phyloP scores from a whole-genome alignment of 768 basidiomycete genomes.

The Amanita pseudoporphyria region DNA sequence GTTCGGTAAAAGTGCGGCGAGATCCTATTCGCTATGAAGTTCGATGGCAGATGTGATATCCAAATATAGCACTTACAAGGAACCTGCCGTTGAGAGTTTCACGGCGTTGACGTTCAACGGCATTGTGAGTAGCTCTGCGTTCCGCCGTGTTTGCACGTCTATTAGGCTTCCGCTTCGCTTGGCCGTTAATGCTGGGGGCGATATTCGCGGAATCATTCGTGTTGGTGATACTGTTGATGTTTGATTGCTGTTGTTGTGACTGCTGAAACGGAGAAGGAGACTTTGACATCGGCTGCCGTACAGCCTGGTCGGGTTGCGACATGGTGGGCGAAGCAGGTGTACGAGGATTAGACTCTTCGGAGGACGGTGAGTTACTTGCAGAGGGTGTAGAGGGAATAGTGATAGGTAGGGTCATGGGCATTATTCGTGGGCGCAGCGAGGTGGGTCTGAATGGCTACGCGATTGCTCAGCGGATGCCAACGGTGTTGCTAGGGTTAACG shows the following conservation, averaged over 20 bases:
- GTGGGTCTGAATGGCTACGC: constrained; percentile 28
- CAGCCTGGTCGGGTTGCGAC: constrained; percentile 11
- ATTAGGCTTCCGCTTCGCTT: constrained; percentile 70
- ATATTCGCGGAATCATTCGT: constrained; percentile 9
- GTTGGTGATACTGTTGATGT: constrained; percentile 10
- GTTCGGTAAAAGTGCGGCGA: constrained; percentile 86
- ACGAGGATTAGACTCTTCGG: constrained; percentile 23
- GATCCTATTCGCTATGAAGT: constrained; percentile 46
- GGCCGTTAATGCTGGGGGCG: constrained; percentile 23
- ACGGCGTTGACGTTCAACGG: constrained; percentile 87
- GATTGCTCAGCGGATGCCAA: constrained; percentile 36
- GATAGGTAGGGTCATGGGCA: constrained; percentile 29
- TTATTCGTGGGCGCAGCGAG: constrained; percentile 14
- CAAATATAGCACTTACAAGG: constrained; percentile 40
- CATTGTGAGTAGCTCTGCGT: constrained; percentile 93
- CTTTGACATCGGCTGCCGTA: constrained; percentile 7
- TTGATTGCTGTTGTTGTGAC: constrained; percentile 10
- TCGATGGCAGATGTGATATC: constrained; percentile 1
- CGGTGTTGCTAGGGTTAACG: constrained; percentile 20
- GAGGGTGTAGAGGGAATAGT: constrained; percentile 16
- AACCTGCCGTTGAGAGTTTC: constrained; percentile 93
- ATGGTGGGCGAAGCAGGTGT: constrained; percentile 35
- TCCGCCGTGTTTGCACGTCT: constrained; percentile 94
- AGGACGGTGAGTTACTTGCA: constrained; percentile 16
- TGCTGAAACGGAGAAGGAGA: constrained; percentile 14